A percentile compares a stretch with the other conserved stretches of the same genome.
These are phyloP conservation scores for Cucurbita moschata DNA, from an alignment of 306 rosid species.

Conservation along the genomic window DNA sequence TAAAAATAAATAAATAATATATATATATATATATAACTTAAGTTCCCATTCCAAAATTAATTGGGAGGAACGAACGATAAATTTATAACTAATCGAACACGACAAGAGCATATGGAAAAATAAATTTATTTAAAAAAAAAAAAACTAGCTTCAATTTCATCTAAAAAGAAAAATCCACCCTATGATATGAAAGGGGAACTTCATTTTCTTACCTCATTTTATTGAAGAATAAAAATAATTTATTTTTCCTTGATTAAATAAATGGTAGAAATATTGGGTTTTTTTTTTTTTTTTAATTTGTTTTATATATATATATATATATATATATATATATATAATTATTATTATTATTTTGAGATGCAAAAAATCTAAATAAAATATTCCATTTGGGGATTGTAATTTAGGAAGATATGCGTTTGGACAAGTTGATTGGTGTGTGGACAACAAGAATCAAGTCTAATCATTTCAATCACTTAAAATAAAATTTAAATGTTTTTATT, in stretches of 20 bases:
- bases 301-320: too few relatives aligned
- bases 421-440: slow-evolving; percentile 14
- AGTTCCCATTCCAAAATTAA: too few relatives aligned
- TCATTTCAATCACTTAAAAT: slow-evolving; percentile 9
- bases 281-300: too few relatives aligned
- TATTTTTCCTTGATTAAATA: neutral
- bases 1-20: too few relatives aligned
- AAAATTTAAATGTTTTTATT: neutral
- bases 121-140: too few relatives aligned
- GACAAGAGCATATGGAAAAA: too few relatives aligned
- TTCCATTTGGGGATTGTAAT: neutral
- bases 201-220: neutral
- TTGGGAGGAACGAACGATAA: too few relatives aligned
- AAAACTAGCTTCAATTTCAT: slow-evolving; percentile 25
- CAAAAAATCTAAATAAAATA: slow-evolving; percentile 1
- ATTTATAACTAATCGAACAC: too few relatives aligned
- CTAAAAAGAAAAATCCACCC: neutral
- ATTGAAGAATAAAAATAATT: neutral
- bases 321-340: too few relatives aligned
- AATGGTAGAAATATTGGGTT: neutral
- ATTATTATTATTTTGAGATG: neutral
- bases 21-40: too few relatives aligned
- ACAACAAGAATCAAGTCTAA: slow-evolving; percentile 24
- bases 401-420: slow-evolving; percentile 10
- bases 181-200: neutral